phyloP scores from a whole-genome alignment of 2,329 filamentous ascomycete genomes.

The Fusarium pilosicola region DNA sequence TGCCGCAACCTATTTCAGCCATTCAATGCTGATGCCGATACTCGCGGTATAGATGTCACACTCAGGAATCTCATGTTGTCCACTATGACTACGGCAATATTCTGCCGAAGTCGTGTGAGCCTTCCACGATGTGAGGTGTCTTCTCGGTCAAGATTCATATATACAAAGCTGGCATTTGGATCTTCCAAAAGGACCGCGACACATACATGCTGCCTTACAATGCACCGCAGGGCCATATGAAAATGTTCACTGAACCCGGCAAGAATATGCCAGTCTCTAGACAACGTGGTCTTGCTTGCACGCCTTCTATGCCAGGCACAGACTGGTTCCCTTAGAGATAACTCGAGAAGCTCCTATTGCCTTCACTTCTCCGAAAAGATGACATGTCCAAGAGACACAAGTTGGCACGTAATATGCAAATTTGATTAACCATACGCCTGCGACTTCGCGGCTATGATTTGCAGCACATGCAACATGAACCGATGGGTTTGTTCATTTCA shows the following conservation, averaged over 20 bases:
- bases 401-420: background rate
- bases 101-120: background rate
- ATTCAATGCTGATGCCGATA: background rate
- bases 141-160: background rate
- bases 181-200: background rate
- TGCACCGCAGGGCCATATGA: background rate
- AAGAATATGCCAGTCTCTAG: background rate
- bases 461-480: background rate
- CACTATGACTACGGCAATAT: background rate
- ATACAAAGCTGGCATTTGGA: background rate
- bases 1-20: background rate
- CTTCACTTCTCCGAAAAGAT: background rate
- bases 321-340: no score
- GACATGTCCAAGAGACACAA: background rate
- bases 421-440: background rate
- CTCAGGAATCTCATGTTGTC: background rate
- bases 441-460: background rate
- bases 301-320: no score
- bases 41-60: background rate
- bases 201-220: background rate
- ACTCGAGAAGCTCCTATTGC: background rate
- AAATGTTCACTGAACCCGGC: background rate
- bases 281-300: no score
- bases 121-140: background rate
- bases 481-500: background rate